Evolutionary conservation across 106 monocot genomes (phyloP).

Genomic region (Amphibolis antarctica): DNA sequence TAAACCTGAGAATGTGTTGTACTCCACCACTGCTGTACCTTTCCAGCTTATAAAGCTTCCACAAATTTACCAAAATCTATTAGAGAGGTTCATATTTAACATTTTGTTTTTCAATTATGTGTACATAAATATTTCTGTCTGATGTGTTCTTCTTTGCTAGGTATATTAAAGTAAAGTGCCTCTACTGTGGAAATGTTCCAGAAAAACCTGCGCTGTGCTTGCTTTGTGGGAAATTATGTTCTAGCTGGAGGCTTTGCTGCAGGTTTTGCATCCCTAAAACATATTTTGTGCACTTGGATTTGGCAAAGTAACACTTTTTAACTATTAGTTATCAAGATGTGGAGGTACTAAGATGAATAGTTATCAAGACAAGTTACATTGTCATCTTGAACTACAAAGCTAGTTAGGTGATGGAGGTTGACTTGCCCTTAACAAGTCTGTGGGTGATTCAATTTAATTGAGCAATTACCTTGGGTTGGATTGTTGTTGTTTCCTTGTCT

Average conservation of each 20-base stretch:
- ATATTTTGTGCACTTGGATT: neutral
- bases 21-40: slow-evolving; percentile 66
- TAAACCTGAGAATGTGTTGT: slow-evolving; percentile 27
- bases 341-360: too few relatives aligned
- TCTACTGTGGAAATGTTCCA: slow-evolving; percentile 40
- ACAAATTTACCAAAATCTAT: slow-evolving; percentile 64
- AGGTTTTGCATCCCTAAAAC: slow-evolving; percentile 28
- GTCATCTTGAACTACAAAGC: too few relatives aligned
- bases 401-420: too few relatives aligned
- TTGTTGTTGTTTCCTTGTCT: too few relatives aligned
- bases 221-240: slow-evolving; percentile 80
- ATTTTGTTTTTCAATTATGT: neutral
- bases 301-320: neutral
- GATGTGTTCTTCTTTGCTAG: slow-evolving; percentile 21
- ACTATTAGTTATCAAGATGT: too few relatives aligned
- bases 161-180: slow-evolving; percentile 57
- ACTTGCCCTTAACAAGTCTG: too few relatives aligned
- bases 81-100: slow-evolving; percentile 49
- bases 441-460: too few relatives aligned
- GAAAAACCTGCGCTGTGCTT: slow-evolving; percentile 78
- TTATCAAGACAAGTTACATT: too few relatives aligned
- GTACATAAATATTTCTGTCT: neutral
- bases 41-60: slow-evolving; percentile 77
- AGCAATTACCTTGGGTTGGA: too few relatives aligned
- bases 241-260: slow-evolving; percentile 63